Evolutionary conservation across 345 rosid genomes (phyloP), one percentile per base, ranked within the genome.

Genomic region (Eucalyptus sp.): DNA sequence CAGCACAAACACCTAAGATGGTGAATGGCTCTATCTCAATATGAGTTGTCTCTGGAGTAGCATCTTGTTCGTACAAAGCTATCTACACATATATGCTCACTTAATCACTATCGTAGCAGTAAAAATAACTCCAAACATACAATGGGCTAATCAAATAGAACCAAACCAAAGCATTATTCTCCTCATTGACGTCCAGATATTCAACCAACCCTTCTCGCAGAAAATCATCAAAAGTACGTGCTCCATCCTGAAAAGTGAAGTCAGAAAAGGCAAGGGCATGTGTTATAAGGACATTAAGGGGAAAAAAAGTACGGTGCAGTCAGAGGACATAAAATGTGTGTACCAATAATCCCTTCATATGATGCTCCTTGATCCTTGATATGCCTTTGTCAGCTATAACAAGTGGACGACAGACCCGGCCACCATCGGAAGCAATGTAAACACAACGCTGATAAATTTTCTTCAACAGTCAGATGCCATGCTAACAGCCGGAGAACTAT

Each of bases 1-100:
- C 99, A 91, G 99, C 99, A 94, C 90, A 87, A 92, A 97, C 98
- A 92, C 99, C 99, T 93, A 97, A 94, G 90, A 97, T 96, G 68
- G 98, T 97, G 93, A 96, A 97, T 88, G 99, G 99, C 88, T 97
- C 99, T 91, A 97, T 96, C 95, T 97, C 98, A 85, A 97, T 96
- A 92, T 97, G 99, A 76, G 99, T 97, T 54, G 95, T 94, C 83
- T 94, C 96, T 88, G 92, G 90, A 52, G 95, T 93, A 86, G 96
- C 95, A 83, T 96, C 98, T 56, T 91, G 91, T 93, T 97, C 99
- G 86, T 97, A 96, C 85, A 96, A 93, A 92, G 99, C 97, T 89
- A 97, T 96, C 99, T 97, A 90, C 41, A 88, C 24, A 60, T 18
- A 85, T 58, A 87, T 93, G 48, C 84, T 76, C 84, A 76, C 27